A percentile compares a stretch with the other conserved stretches of the same genome.
These are phyloP conservation scores for Annulohypoxylon nitens DNA, from an alignment of 495 filamentous ascomycete species.

Conservation along the genomic window DNA sequence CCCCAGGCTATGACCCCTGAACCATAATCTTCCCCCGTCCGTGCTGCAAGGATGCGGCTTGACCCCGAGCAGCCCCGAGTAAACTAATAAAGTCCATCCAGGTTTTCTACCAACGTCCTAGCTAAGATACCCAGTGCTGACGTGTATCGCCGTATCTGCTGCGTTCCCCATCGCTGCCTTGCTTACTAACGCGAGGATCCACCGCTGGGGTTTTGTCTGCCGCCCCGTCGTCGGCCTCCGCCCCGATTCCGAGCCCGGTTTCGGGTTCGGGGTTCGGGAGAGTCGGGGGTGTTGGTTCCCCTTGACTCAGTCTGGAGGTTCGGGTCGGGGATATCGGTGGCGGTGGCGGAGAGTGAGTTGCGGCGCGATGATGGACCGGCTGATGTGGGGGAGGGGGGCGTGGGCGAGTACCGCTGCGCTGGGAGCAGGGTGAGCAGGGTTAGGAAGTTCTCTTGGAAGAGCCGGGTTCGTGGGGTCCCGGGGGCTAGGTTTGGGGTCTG, in stretches of 20 bases:
- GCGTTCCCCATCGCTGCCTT: not conserved
- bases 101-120: not conserved
- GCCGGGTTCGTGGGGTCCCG: not conserved
- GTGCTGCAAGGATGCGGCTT: not conserved
- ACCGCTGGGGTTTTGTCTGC: not conserved
- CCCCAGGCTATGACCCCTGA: not conserved
- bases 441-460: slow-evolving; percentile 25
- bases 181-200: not conserved
- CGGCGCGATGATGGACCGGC: not conserved
- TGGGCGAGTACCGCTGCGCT: not conserved
- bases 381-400: not conserved
- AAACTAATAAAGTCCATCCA: not conserved
- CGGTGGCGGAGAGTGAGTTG: not conserved
- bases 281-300: not conserved
- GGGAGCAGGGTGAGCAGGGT: slow-evolving; percentile 18
- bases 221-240: not conserved
- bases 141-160: too few species aligned
- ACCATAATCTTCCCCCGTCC: not conserved
- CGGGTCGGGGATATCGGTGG: not conserved
- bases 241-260: not conserved
- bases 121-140: not conserved
- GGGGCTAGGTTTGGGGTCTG: not conserved
- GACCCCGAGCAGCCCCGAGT: slow-evolving; percentile 15
- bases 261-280: not conserved
- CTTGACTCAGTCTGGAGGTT: not conserved